Percentiles rank a stretch among this genome's conserved stretches.
Evolutionary conservation across 2,329 filamentous ascomycete species (phyloP).

Genomic region (Alternaria rosae): DNA sequence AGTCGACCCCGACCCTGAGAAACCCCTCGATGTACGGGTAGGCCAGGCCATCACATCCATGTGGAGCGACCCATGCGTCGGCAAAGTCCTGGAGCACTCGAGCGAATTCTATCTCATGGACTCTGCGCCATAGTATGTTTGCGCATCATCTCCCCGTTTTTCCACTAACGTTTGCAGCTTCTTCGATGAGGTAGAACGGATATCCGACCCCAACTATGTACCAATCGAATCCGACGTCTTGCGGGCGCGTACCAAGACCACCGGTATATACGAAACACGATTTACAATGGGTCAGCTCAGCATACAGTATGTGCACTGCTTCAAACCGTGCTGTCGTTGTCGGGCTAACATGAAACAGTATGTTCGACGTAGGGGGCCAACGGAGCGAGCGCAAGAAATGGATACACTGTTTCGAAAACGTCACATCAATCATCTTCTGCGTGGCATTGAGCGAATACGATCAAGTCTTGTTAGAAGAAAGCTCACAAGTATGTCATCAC

Average conservation of each 20-base stretch:
- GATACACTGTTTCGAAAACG: slow-evolving; percentile 99
- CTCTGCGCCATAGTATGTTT: slow-evolving; percentile 90
- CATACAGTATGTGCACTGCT: slow-evolving; percentile 79
- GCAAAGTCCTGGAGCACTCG: slow-evolving; percentile 86
- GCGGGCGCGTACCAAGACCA: slow-evolving; percentile 95
- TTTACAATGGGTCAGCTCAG: slow-evolving; percentile 99
- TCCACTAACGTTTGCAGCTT: slow-evolving; percentile 68
- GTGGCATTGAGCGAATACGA: slow-evolving; percentile 98
- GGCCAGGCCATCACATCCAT: slow-evolving; percentile 83
- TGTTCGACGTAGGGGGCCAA: slow-evolving; percentile 99
- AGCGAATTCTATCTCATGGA: slow-evolving; percentile 99
- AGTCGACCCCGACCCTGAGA: slow-evolving; percentile 88
- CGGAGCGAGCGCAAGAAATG: slow-evolving; percentile 98
- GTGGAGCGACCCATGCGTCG: slow-evolving; percentile 88
- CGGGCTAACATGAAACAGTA: slow-evolving; percentile 65
- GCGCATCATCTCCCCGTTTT: not conserved
- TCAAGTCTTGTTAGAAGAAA: slow-evolving; percentile 94
- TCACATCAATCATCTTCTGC: slow-evolving; percentile 99
- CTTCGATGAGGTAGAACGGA: slow-evolving; percentile 89
- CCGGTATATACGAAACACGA: slow-evolving; percentile 97
- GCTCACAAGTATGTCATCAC: slow-evolving; percentile 77
- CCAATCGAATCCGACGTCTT: slow-evolving; percentile 95
- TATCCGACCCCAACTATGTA: slow-evolving; percentile 83
- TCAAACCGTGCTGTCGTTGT: slow-evolving; percentile 14
- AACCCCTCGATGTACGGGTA: slow-evolving; percentile 79